Base-by-base conservation (phyloP, 257 asterid species). In the Perilla frutescens region DNA sequence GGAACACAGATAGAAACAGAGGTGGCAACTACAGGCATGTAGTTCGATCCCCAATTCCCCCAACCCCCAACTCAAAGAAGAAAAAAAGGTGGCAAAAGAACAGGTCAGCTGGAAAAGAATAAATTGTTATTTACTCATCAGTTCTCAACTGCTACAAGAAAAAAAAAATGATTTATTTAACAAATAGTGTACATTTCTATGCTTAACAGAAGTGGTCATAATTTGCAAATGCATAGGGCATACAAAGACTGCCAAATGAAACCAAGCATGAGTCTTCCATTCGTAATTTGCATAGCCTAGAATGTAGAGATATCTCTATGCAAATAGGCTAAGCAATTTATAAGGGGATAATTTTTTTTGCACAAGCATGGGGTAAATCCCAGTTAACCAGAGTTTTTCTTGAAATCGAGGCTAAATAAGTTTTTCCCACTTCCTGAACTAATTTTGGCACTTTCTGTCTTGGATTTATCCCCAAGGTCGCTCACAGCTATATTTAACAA, bases 201-300 rank as follows among this genome's bases (percentile, higher is more conserved):
- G 71, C 70, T 65, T 12, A 29, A 65, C 56, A 51, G 14, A 62
- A 59, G 34, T n/a, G 26, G 6, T 13, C 36, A 54, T n/a, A 26
- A 36, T 8, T n/a, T 54, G 59, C 20, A 55, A 43, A 41, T 55
- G 61, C 59, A 43, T 55, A 36, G 7, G 20, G 67, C 26, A 65
- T 44, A n/a, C 20, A 64, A 74, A 31, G 62, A 20, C 26, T 20
- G 26, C 26, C 26, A 20, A 32, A 49, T 14, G 34, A 26, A 53
- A 62, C 59, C 45, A 43, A 57, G 36, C 34, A 20, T n/a, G 29
- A 41, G 47, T 34, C 60, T n/a, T 49, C 37, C 36, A 65, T 32
- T 32, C 31, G 11, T 20, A 7, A 66, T 26, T 48, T 48, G 40
- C 50, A 37, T 54, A 10, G 48, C 51, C 49, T 68, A 39, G 37